phyloP scores from a whole-genome alignment of 2,329 filamentous ascomycete species.

The Xylaria sp. region DNA sequence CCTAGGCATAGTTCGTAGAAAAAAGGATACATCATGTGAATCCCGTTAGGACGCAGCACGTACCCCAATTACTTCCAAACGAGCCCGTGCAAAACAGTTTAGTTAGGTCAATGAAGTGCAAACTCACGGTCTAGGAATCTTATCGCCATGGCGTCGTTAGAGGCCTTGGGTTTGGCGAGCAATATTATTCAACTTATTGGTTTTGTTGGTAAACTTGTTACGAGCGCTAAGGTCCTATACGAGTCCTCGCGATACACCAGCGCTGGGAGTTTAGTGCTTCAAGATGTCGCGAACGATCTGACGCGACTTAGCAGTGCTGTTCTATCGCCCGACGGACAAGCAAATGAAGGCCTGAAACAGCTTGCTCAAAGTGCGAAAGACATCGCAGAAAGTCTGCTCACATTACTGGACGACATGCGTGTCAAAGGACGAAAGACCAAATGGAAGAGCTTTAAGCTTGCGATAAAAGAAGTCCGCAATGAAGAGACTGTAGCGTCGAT shows the following conservation, averaged over 20 bases:
- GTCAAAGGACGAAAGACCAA: background rate
- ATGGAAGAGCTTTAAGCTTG: constrained; percentile 2
- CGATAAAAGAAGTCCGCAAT: constrained; percentile 2
- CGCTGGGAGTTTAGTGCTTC: background rate
- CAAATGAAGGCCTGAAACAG: background rate
- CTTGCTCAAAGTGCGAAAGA: constrained; percentile 1
- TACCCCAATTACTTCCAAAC: too few species aligned
- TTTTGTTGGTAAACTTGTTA: background rate
- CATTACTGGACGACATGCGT: background rate
- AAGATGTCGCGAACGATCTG: background rate
- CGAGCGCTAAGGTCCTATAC: background rate
- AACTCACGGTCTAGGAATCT: too few species aligned
- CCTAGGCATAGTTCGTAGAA: background rate
- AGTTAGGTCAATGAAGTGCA: too few species aligned
- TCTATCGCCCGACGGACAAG: background rate
- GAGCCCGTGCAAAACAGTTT: too few species aligned
- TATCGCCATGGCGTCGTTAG: background rate
- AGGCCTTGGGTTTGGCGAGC: background rate
- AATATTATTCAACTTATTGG: constrained; percentile 5
- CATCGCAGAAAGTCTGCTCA: background rate
- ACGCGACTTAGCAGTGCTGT: background rate
- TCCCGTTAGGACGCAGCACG: too few species aligned
- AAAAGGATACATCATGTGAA: too few species aligned
- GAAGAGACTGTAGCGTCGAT: background rate
- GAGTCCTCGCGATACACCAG: background rate